Base-by-base conservation (phyloP, 1,284 basidiomycete species). In the Grifola frondosa region DNA sequence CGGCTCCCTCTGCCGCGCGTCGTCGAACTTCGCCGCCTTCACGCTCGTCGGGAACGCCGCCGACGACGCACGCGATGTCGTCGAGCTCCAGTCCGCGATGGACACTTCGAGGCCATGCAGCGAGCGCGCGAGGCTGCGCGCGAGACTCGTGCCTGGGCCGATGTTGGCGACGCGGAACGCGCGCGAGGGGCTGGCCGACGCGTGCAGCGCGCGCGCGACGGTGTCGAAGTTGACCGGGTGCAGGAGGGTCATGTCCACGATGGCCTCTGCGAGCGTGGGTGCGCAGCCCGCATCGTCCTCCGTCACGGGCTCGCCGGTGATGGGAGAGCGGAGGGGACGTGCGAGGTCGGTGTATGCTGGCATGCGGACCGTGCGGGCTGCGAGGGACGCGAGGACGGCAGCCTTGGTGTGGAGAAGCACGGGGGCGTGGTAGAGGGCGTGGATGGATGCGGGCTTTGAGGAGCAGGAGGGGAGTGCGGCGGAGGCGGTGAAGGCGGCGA, bases 211-310 rank as follows among this genome's bases (percentile, higher is more conserved):
- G 21, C 58, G 52, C 8, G 69, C 54, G 22, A 79, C 68, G 3
- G 58, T 43, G 52, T 75, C 67, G 78, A 80, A 84, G 48, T 77
- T 72, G 28, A 81, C 77, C 0, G 75, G 74, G 39, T 77, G 68
- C 16, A 70, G 61, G 12, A 85, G 65, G 11, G 81, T 63, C 75
- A 82, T 77, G 54, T 81, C 74, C n/a, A 84, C 57, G 17, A 81
- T 66, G 19, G 62, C 55, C 40, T 74, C 69, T 2, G 77, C 55
- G 11, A 84, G 67, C 0, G 71, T 66, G 21, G 33, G 4, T 41
- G 57, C 21, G 24, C 43, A 42, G 23, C 54, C 51, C 15, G 49
- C 37, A 75, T 59, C n/a, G n/a, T n/a, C n/a, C n/a, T n/a, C n/a
- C n/a, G n/a, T n/a, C n/a, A n/a, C n/a, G 6, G 63, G 34, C 20